Percentiles rank a stretch among this genome's conserved stretches.
phyloP scores from a whole-genome alignment of 2,329 filamentous ascomycete species.

The Eutypella sp. region DNA sequence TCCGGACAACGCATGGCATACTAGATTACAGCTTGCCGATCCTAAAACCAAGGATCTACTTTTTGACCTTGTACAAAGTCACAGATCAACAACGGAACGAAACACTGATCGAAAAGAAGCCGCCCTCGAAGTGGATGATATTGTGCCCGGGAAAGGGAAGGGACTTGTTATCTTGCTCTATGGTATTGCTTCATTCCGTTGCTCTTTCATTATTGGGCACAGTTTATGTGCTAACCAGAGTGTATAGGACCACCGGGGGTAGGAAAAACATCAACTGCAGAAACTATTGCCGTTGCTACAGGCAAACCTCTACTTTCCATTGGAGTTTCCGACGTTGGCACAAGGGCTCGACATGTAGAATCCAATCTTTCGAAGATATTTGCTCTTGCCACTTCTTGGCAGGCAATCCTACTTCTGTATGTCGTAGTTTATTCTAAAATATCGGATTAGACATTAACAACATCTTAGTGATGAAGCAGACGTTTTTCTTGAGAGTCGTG shows the following conservation, averaged over 20 bases:
- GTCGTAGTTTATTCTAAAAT: not conserved
- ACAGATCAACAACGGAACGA: not conserved
- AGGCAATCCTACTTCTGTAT: not conserved
- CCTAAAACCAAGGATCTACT: slow-evolving; percentile 4
- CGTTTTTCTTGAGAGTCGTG: slow-evolving; percentile 8
- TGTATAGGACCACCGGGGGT: too few relatives aligned
- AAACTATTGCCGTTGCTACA: too few relatives aligned
- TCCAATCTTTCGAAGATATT: too few relatives aligned
- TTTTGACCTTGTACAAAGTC: slow-evolving; percentile 1
- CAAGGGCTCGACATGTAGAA: too few relatives aligned
- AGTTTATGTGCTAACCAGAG: too few relatives aligned
- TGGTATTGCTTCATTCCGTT: too few relatives aligned
- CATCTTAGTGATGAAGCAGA: slow-evolving; percentile 7
- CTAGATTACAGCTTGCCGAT: slow-evolving; percentile 3
- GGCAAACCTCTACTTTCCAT: too few relatives aligned
- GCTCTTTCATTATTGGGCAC: too few relatives aligned
- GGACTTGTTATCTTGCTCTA: slow-evolving; percentile 11
- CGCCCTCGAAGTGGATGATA: slow-evolving; percentile 5
- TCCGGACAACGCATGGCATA: not conserved
- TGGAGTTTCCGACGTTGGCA: too few relatives aligned
- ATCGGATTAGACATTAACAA: not conserved
- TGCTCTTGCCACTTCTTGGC: too few relatives aligned
- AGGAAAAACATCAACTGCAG: too few relatives aligned
- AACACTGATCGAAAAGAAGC: not conserved
- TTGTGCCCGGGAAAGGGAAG: slow-evolving; percentile 8